Base-by-base conservation (phyloP, 371 early-diverging fungal genomes). In the Rhizopus stolonifer region DNA sequence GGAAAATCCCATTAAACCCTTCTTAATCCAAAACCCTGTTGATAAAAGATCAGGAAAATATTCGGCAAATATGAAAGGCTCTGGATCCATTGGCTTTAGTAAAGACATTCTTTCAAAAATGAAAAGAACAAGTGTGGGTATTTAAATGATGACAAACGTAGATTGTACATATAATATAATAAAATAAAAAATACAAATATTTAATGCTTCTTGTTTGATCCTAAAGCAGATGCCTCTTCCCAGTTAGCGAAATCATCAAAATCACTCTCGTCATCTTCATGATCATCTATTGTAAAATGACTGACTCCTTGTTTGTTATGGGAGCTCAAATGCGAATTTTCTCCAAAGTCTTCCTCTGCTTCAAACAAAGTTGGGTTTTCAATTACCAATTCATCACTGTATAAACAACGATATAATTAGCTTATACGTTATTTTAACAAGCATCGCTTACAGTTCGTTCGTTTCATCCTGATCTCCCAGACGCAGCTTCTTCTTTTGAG, bases 351-450 rank as follows among this genome's bases (percentile, higher is more conserved):
- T 4, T 67, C 71, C 31, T 69, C 77, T 1, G 71, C 74, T 19
- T 67, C 69, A 52, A 71, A 77, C 14, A 77, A 25, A 21, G 68
- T 73, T 5, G 77, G 74, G 13, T 67, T 71, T 31, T 73, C 74
- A 32, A 77, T 57, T 0, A 77, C 77, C 8, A 77, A 54, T 42
- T 77, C 77, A 40, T 77, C 77, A 47, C 77, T 77, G 34, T 29
- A 40, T 32, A 44, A 8, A 10, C 2, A 13, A 13, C 10, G 24
- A 17, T 23, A 36, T 19, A 43, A 38, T 26, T 33, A 26, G 36
- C 23, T 42, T 9, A 36, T 18, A 15, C 0, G 10, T 13, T 49
- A 9, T 18, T 13, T 18, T 1, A 25, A 42, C 39, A n/a, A 14
- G 33, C 19, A 31, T 47, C 8, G 64, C 69, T 65, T 65, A 76